Conservation (phyloP, 306 rosid genomes). For the Medicago arabica region DNA sequence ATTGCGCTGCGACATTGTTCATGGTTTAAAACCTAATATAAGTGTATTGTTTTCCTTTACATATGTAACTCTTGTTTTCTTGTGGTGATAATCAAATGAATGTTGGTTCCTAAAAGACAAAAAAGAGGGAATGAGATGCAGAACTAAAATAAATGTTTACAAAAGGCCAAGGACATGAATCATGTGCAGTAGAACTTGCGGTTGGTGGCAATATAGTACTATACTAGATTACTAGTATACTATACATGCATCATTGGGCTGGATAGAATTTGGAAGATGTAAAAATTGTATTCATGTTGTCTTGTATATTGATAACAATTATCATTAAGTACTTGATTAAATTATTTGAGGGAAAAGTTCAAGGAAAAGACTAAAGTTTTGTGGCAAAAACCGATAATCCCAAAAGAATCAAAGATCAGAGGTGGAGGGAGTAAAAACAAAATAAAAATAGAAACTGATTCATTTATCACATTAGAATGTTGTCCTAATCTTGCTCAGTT, state of each 20-base stretch:
- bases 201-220: not conserved
- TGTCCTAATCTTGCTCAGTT: not conserved
- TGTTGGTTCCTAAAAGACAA: not conserved
- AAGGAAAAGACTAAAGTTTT: not conserved
- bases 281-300: not conserved
- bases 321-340: not conserved
- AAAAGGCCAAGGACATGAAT: not conserved
- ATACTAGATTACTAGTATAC: not conserved
- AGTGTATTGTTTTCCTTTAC: not conserved
- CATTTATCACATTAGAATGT: not conserved
- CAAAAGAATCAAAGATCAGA: not conserved
- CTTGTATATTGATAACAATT: not conserved
- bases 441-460: not conserved
- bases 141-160: not conserved
- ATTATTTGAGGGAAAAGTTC: not conserved
- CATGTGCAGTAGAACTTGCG: not conserved
- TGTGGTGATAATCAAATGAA: not conserved
- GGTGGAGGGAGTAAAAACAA: not conserved
- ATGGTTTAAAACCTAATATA: not conserved
- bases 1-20: too few relatives aligned
- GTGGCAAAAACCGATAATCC: not conserved
- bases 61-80: not conserved
- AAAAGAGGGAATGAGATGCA: not conserved
- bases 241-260: not conserved
- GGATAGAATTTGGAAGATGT: conserved; percentile 11